These are phyloP conservation scores for Dactylonectria macrodidyma DNA, from an alignment of 2,329 filamentous ascomycete species.

Conservation along the genomic window DNA sequence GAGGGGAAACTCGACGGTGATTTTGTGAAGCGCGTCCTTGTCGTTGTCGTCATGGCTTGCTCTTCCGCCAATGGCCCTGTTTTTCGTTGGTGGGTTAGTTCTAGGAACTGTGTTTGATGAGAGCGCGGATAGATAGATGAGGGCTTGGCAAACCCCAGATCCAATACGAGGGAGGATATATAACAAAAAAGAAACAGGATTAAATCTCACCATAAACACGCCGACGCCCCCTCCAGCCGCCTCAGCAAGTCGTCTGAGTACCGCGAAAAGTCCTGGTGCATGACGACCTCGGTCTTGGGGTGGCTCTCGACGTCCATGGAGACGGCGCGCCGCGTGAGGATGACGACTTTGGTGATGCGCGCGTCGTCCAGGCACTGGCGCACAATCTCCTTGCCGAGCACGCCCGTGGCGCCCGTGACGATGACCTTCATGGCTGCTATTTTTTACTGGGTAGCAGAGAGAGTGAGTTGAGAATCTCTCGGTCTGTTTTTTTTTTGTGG, in stretches of 20 bases:
- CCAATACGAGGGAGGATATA: neutral
- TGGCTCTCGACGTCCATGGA: constrained; percentile 58
- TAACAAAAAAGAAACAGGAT: constrained; percentile 5
- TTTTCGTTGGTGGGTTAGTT: neutral
- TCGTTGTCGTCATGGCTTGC: constrained; percentile 64
- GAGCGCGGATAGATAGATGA: neutral
- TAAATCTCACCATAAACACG: constrained; percentile 73
- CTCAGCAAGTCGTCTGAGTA: constrained; percentile 59
- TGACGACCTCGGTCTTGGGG: constrained; percentile 65
- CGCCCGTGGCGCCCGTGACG: constrained; percentile 71
- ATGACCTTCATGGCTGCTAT: constrained; percentile 70
- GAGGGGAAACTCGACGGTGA: constrained; percentile 73
- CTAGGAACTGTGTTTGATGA: neutral
- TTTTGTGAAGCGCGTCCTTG: constrained; percentile 60
- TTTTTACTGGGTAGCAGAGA: no score
- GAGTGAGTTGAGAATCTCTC: no score
- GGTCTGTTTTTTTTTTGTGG: neutral
- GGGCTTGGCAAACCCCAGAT: neutral
- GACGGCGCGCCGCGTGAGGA: constrained; percentile 65
- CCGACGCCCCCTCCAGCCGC: constrained; percentile 66
- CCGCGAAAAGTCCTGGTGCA: constrained; percentile 67
- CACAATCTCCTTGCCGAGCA: constrained; percentile 68
- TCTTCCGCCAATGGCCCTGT: constrained; percentile 59
- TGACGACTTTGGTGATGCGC: constrained; percentile 65
- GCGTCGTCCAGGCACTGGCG: constrained; percentile 64